These are phyloP conservation scores for Paecilomyces dactylethromorphus DNA, from an alignment of 2,329 filamentous ascomycete species.

Conservation along the genomic window DNA sequence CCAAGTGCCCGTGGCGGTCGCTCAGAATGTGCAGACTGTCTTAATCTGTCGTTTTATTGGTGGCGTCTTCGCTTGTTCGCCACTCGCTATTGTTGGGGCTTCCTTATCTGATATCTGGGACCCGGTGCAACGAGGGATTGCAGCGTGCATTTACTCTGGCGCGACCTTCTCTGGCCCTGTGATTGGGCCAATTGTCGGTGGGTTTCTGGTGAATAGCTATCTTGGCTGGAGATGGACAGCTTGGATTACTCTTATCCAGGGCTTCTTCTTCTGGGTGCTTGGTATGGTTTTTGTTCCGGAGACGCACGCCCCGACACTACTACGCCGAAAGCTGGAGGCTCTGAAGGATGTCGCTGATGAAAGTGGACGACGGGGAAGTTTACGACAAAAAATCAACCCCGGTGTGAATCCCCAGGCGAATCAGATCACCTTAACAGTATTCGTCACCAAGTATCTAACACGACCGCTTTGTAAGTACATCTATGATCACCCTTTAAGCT, in stretches of 20 bases:
- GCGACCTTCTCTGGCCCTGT: constrained; percentile 46
- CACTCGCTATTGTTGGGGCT: constrained; percentile 20
- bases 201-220: constrained; percentile 42
- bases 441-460: background rate
- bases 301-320: constrained; percentile 5
- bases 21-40: constrained; percentile 21
- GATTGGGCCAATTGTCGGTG: constrained; percentile 44
- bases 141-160: constrained; percentile 36
- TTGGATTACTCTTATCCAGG: constrained; percentile 49
- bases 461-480: background rate
- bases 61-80: constrained; percentile 17
- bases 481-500: background rate
- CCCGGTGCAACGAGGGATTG: constrained; percentile 16
- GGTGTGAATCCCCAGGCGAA: constrained; percentile 6
- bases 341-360: background rate
- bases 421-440: background rate
- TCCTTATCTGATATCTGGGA: constrained; percentile 13
- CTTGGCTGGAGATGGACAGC: constrained; percentile 54
- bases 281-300: constrained; percentile 45
- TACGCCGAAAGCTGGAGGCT: background rate
- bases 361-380: background rate
- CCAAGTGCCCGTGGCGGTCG: constrained; percentile 31
- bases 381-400: background rate
- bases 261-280: constrained; percentile 35
- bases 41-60: constrained; percentile 20